Conservation (phyloP, 2,329 filamentous ascomycete genomes). For the Hortaea werneckii region DNA sequence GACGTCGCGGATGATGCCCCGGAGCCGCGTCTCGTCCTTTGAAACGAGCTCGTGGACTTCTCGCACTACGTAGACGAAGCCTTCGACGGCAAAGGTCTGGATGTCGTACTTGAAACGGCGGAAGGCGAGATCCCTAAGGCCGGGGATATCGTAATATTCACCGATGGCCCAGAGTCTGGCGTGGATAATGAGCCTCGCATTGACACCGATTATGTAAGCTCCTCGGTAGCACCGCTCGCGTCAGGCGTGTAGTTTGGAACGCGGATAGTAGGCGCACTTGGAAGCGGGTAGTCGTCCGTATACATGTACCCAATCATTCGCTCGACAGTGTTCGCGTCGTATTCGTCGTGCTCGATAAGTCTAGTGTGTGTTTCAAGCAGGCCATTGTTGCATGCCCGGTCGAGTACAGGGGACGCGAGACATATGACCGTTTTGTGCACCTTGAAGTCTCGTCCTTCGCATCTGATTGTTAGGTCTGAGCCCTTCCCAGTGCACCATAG, state of each 20-base stretch:
- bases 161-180: conserved; percentile 8
- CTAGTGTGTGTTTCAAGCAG: conserved; percentile 3
- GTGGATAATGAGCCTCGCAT: conserved; percentile 6
- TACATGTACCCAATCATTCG: conserved; percentile 10
- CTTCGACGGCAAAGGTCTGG: not conserved
- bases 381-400: conserved; percentile 1
- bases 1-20: conserved; percentile 34
- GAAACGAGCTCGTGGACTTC: conserved; percentile 3
- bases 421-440: conserved; percentile 12
- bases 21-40: conserved; percentile 12
- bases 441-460: conserved; percentile 6
- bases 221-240: not conserved
- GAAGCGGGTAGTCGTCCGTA: conserved; percentile 1
- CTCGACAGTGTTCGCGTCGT: conserved; percentile 7
- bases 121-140: conserved; percentile 4
- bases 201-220: not conserved
- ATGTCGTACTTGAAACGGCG: conserved; percentile 1
- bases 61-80: conserved; percentile 7
- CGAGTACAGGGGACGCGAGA: conserved; percentile 6
- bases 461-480: conserved; percentile 9
- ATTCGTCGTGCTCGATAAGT: conserved; percentile 8
- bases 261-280: not conserved
- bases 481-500: conserved; percentile 1
- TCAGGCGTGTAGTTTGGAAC: not conserved
- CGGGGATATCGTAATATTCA: conserved; percentile 10